Conservation (phyloP, 2,329 filamentous ascomycete genomes). For the Cladosporium sphaerospermum region DNA sequence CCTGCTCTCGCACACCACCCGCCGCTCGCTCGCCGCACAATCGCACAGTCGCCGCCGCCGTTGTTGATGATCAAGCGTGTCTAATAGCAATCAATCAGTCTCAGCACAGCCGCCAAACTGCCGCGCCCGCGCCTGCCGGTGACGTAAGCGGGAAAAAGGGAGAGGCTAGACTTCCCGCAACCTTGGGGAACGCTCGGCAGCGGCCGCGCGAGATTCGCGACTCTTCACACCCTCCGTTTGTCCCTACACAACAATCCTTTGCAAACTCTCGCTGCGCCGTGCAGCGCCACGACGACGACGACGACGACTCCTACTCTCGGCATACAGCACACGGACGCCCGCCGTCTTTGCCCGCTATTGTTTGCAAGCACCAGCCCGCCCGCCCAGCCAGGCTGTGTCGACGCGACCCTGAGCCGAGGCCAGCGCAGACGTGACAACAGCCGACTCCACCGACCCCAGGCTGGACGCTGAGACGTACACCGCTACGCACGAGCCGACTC, state of each 20-base stretch:
- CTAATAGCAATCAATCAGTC: neutral
- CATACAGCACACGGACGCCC: constrained; percentile 2
- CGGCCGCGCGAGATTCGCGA: neutral
- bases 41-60: no score
- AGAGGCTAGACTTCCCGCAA: constrained; percentile 8
- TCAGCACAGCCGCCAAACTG: neutral
- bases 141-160: neutral
- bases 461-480: constrained; percentile 8
- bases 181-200: neutral
- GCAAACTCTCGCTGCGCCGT: neutral
- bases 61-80: no score
- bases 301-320: no score
- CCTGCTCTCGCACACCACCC: no score
- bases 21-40: no score
- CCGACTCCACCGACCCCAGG: constrained; percentile 8
- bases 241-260: neutral
- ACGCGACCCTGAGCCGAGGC: constrained; percentile 6
- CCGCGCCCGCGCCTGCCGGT: neutral
- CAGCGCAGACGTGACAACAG: constrained; percentile 3
- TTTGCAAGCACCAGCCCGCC: neutral
- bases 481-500: constrained; percentile 10
- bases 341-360: neutral
- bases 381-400: constrained; percentile 7
- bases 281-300: no score
- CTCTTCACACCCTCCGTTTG: constrained; percentile 5